Base-by-base conservation (phyloP, 331 rosid genomes). In the Rosa hybrid region DNA sequence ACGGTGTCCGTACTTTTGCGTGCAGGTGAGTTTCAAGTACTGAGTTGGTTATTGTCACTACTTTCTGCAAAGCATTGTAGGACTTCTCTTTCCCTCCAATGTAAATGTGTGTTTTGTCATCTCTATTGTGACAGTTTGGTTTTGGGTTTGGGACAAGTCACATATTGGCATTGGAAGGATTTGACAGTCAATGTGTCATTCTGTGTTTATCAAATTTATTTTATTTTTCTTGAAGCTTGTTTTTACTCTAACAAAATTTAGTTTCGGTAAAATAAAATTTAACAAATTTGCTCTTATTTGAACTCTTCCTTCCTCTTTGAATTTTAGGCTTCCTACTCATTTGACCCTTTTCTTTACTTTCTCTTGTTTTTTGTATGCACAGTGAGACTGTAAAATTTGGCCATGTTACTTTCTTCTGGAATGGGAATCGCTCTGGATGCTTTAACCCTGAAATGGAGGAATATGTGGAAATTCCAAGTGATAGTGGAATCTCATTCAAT, bases 301-400 rank as follows among this genome's bases (percentile, higher is more conserved):
- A 60, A 42, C 9, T 41, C 4, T 69, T 78, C 6, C 3, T 68
- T 34, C 27, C 51, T 42, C 21, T n/a, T 8, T 25, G 1, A 65
- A 12, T 34, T 64, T 21, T 25, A 39, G 67, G 42, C 57, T n/a
- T 21, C 51, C 6, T 18, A 13, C 51, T 7, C 12, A 38, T 23
- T 13, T 45, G 34, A 72, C 21, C 13, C 64, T 45, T 3, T 56
- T 39, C 2, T 54, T 51, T 44, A 16, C 21, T 0, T 54, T 54
- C 49, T 8, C 34, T 45, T 34, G 20, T 27, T 78, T 67, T 46
- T 23, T 49, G 12, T 1, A 34, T 21, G 77, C 64, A 82, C 90
- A 96, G 98, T 70, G 98, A 96, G 86, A 96, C 99, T 71, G 99
- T 96, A 64, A 93, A 96, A 62, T 96, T 96, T 77, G 98, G 99